phyloP scores from a whole-genome alignment of 1,284 basidiomycete species.

The Ceratobasidium sp. region DNA sequence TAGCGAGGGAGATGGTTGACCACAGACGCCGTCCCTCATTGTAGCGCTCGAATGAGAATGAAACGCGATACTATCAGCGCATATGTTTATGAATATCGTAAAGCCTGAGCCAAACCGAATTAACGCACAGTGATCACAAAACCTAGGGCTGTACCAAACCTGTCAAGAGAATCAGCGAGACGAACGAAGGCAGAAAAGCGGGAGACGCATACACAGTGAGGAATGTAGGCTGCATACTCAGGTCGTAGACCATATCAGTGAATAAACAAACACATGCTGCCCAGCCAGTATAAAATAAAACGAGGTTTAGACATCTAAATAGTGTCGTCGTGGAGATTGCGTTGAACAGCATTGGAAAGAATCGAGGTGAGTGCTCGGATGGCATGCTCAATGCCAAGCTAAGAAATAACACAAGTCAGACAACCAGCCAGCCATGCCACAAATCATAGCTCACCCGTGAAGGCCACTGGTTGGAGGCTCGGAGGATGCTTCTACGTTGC shows the following conservation, averaged over 20 bases:
- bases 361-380: slow-evolving; percentile 12
- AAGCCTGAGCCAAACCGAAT: not conserved
- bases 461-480: not conserved
- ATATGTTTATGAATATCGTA: not conserved
- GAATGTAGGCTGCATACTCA: slow-evolving; percentile 15
- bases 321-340: slow-evolving; percentile 67
- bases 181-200: no score
- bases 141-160: slow-evolving; percentile 72
- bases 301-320: slow-evolving; percentile 75
- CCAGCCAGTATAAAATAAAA: slow-evolving; percentile 73
- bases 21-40: slow-evolving; percentile 78
- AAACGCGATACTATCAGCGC: slow-evolving; percentile 66
- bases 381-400: not conserved
- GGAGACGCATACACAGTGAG: slow-evolving; percentile 3
- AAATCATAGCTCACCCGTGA: not conserved
- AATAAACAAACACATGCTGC: slow-evolving; percentile 53
- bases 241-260: not conserved
- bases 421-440: not conserved
- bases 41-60: slow-evolving; percentile 79
- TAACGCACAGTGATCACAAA: slow-evolving; percentile 66
- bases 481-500: not conserved
- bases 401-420: not conserved
- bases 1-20: slow-evolving; percentile 74
- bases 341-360: slow-evolving; percentile 32
- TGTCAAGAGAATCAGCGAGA: slow-evolving; percentile 53